Percentiles rank a stretch among this genome's conserved stretches.
Evolutionary conservation across 2,329 filamentous ascomycete species (phyloP).

Genomic region (Macrophomina tecta): DNA sequence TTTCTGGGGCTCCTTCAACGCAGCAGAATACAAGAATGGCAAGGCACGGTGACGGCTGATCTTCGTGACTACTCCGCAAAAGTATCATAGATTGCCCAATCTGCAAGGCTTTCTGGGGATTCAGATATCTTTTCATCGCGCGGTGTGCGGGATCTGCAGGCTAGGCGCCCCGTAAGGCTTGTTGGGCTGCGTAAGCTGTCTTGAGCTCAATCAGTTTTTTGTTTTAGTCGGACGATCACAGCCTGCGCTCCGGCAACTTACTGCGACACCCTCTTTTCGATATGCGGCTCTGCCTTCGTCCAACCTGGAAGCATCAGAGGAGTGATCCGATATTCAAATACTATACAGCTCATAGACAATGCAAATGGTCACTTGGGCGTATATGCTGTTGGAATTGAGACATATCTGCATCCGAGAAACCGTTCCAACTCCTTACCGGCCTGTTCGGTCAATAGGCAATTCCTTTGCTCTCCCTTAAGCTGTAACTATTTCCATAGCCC

Average conservation of each 20-base stretch:
- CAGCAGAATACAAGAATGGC: background rate
- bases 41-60: background rate
- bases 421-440: no score
- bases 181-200: conserved; percentile 8
- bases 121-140: background rate
- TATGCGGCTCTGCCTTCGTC: no score
- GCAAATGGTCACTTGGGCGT: no score
- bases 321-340: no score
- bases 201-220: background rate
- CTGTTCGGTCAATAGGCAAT: no score
- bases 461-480: no score
- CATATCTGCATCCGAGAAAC: no score
- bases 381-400: no score
- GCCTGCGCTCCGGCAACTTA: background rate
- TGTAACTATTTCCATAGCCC: no score
- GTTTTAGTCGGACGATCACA: conserved; percentile 1
- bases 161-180: background rate
- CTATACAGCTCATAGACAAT: no score
- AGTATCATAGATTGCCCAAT: background rate
- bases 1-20: background rate
- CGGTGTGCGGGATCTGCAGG: background rate
- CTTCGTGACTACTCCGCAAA: background rate
- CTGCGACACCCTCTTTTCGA: background rate
- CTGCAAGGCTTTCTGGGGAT: background rate
- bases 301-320: no score